A percentile compares a stretch with the other conserved stretches of the same genome.
Evolutionary conservation across 176 grass and related monocot species (phyloP).

Genomic region (Cocos nucifera): DNA sequence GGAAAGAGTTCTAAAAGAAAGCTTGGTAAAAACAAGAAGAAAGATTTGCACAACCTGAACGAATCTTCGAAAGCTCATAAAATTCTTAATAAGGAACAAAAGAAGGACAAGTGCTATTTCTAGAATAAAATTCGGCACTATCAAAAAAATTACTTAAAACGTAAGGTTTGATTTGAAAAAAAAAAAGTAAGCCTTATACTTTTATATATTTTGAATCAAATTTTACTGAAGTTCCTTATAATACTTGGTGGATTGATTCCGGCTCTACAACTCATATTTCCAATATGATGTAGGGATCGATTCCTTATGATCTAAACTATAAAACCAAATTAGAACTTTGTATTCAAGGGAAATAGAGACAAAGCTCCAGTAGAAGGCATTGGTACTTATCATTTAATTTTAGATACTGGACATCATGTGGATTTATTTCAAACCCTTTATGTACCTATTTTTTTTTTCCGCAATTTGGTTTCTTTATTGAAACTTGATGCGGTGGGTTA

Average conservation of each 20-base stretch:
- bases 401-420: neutral
- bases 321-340: neutral
- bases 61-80: too few relatives aligned
- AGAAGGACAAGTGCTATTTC: too few relatives aligned
- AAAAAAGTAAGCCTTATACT: neutral
- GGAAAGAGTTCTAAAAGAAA: neutral
- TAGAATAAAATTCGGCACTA: too few relatives aligned
- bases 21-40: too few relatives aligned
- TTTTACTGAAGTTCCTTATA: neutral
- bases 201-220: neutral
- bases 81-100: too few relatives aligned
- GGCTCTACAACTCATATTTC: neutral
- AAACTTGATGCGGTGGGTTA: too few relatives aligned
- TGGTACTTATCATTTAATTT: neutral
- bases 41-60: too few relatives aligned
- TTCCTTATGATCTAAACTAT: neutral
- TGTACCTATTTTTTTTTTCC: neutral
- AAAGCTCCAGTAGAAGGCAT: neutral
- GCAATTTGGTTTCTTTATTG: too few relatives aligned
- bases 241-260: neutral
- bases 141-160: too few relatives aligned
- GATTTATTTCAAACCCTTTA: neutral
- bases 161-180: neutral
- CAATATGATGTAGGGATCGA: too few relatives aligned
- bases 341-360: neutral